Percentiles rank a stretch among this genome's conserved stretches.
Evolutionary conservation across 306 rosid genomes (phyloP).

Genomic region (Corylus heterophylla): DNA sequence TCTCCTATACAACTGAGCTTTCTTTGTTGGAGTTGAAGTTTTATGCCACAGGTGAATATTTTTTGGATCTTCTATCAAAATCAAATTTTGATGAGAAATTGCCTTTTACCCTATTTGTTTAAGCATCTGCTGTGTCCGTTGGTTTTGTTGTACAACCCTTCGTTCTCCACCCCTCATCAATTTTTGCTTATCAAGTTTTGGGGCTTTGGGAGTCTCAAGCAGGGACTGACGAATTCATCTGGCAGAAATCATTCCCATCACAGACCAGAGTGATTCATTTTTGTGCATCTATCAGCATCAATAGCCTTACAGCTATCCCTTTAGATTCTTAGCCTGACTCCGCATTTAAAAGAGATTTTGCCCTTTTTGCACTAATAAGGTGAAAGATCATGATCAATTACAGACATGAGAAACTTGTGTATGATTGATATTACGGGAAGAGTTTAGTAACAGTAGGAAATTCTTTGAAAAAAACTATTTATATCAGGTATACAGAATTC

Average conservation of each 20-base stretch:
- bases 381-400: neutral
- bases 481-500: neutral
- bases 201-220: neutral
- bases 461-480: neutral
- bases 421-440: neutral
- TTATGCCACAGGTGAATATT: neutral
- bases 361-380: neutral
- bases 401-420: neutral
- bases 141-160: neutral
- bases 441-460: neutral
- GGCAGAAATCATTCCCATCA: neutral
- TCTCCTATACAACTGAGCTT: neutral
- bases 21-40: neutral
- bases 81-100: neutral
- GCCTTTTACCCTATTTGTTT: neutral
- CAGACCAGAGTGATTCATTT: neutral
- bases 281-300: neutral
- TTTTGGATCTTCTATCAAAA: neutral
- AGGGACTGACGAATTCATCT: neutral
- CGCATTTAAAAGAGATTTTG: neutral
- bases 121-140: neutral
- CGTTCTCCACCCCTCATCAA: neutral
- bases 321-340: neutral
- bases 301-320: neutral
- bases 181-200: neutral